Base-by-base conservation (phyloP, 371 early-diverging fungal genomes). In the Zancudomyces culisetae region DNA sequence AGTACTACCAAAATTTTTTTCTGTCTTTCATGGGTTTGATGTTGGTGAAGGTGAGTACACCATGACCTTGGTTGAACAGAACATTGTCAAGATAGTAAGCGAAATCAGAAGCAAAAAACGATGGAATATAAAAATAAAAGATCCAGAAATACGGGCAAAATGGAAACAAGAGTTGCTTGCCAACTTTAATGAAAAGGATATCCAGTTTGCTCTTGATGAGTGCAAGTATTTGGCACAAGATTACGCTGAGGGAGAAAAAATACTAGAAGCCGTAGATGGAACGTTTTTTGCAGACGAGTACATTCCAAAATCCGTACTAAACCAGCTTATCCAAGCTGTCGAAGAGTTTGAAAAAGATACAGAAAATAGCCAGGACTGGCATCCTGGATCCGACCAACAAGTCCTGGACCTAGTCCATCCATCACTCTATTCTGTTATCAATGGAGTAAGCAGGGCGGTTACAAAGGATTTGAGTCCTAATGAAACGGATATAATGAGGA, bases 401-500 rank as follows among this genome's bases (percentile, higher is more conserved):
- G 78, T 75, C 19, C 62, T 77, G 15, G 77, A 79, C 42, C 59
- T 79, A 2, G 70, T 80, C 1, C 77, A 79, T 45, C 80, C 80
- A 15, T 78, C 80, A 18, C 54, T 75, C 8, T 78, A 53, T 55
- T 62, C 68, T 12, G 30, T 49, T 19, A 30, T 49, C 3, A 35
- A 35, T 35, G 50, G 50, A 3, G 30, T 19, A 35, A 49, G 35
- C 20, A 27, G 15, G 12, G 50, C 28, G 8, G 10, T 35, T 3
- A 49, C 50, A 29, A 35, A 49, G 20, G 30, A 49, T 20, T 10
- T 49, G 20, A 10, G 10, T 2, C 18, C 50, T 2, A 28, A 10
- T 6, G 18, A 35, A 13, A 39, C 40, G 12, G 35, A 19, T 12
- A 28, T 35, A 12, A 22, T 22, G 50, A 21, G 39, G 15, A 10